These are phyloP conservation scores for Phlebiopsis gigantea DNA, from an alignment of 768 basidiomycete species.

Conservation along the genomic window DNA sequence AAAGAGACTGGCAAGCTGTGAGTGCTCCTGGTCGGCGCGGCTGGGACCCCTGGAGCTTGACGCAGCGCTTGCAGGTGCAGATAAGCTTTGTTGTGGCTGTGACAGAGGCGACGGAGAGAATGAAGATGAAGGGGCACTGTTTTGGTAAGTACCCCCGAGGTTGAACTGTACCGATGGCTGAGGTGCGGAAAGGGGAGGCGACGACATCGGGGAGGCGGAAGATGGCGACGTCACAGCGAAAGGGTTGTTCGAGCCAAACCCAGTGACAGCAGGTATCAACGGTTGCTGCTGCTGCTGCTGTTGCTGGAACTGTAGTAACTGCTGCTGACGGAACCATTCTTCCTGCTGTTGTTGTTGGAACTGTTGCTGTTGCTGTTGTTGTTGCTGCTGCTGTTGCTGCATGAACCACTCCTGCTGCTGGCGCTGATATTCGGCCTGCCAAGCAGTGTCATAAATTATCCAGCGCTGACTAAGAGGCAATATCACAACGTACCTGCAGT, in stretches of 20 bases:
- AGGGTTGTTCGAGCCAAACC: constrained; percentile 92
- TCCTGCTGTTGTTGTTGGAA: constrained; percentile 45
- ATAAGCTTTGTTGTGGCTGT: constrained; percentile 24
- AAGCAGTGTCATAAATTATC: background rate
- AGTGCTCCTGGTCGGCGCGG: constrained; percentile 63
- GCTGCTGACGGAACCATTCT: constrained; percentile 60
- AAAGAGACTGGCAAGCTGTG: constrained; percentile 73
- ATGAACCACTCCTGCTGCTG: constrained; percentile 67
- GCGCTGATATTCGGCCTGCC: constrained; percentile 37
- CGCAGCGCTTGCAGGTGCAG: constrained; percentile 27
- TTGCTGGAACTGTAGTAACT: constrained; percentile 45
- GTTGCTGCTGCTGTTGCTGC: constrained; percentile 37
- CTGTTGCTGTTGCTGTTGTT: constrained; percentile 41
- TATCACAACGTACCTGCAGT: constrained; percentile 43
- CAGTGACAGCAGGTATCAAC: constrained; percentile 58
- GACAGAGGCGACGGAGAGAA: constrained; percentile 34
- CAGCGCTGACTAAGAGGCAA: too few relatives aligned
- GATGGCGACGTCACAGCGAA: constrained; percentile 54
- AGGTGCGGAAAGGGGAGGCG: constrained; percentile 23
- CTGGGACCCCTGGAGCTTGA: constrained; percentile 22
- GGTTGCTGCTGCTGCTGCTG: constrained; percentile 49
- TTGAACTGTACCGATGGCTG: constrained; percentile 46
- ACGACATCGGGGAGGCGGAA: constrained; percentile 25
- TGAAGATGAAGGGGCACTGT: constrained; percentile 35
- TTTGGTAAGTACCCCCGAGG: constrained; percentile 63